Evolutionary conservation across 805 yeast species (phyloP), one percentile per base, ranked within the genome.

Genomic region (Wickerhamomyces subpelliculosus): DNA sequence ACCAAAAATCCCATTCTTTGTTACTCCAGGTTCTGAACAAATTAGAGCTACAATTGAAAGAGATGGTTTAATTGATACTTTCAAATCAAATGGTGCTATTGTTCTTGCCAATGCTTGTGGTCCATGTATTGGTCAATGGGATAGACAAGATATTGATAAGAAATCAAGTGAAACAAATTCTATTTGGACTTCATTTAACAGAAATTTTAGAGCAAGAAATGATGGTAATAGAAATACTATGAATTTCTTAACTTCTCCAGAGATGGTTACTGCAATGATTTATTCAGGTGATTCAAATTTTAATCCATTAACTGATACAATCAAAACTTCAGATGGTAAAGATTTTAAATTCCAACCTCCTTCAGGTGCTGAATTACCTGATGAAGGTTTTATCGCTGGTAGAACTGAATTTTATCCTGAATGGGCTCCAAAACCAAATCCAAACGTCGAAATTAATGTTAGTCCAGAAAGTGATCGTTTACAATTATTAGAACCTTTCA

Each of bases 81-180:
- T 90, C 61, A 80, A 81, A 61, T 78, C 82, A 39, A 82, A 80
- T 54, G 97, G 97, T 43, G 98, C 96, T 51, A 73, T 77, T 42
- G 95, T 90, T 32, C 73, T 90, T 52, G 96, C 97, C 38, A 90
- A 90, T 62, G 98, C 98, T 17, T 90, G 98, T 74, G 98, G 98
- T 51, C 98, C 97, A 57, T 90, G 98, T 72, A 90, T 90, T 60
- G 98, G 98, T 42, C 98, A 90, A 72, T 90, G 98, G 98, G 96
- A 93, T 62, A 84, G 97, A 71, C 72, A 75, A 48, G 95, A 85
- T 58, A 75, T 84, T 32, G 62, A 75, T 34, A 78, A 78, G 60
- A 67, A 72, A 22, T 73, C 82, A 7, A 68, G 70, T 37, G 87
- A 80, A 47, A 71, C 72, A 53, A 89, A 88, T 65, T 85, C 97